phyloP scores from a whole-genome alignment of 23 red algal species.

The Agarophyton chilense region DNA sequence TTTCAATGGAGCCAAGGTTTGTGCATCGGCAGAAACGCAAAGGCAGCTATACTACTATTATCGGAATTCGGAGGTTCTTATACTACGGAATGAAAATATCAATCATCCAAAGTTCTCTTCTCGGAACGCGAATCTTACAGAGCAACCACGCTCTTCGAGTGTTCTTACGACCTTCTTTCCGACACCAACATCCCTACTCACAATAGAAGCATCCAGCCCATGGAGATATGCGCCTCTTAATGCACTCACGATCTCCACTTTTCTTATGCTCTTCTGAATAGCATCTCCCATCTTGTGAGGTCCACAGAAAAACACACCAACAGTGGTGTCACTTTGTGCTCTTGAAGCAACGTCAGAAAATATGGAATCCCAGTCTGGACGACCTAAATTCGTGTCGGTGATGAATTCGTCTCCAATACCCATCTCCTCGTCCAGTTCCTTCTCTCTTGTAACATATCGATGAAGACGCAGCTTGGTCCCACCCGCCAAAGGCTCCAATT shows the following conservation, averaged over 20 bases:
- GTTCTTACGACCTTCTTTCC: constrained; percentile 2
- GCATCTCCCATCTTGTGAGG: constrained; percentile 59
- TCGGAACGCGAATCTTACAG: constrained; percentile 45
- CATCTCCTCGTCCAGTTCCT: constrained; percentile 48
- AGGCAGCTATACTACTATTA: too few species aligned
- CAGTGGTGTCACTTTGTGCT: constrained; percentile 29
- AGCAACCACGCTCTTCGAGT: constrained; percentile 18
- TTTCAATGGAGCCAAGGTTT: too few species aligned
- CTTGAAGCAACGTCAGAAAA: constrained; percentile 55
- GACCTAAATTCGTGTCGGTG: constrained; percentile 18
- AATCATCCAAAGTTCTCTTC: constrained; percentile 64
- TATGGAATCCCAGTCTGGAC: constrained; percentile 70
- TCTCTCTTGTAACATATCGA: constrained; percentile 65
- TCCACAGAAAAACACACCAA: constrained; percentile 64
- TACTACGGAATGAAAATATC: neutral
- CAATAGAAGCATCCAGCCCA: neutral
- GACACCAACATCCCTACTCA: constrained; percentile 41
- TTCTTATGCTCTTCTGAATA: constrained; percentile 43
- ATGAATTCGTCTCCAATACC: constrained; percentile 22
- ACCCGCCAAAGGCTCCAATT: constrained; percentile 47
- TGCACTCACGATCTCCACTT: constrained; percentile 22
- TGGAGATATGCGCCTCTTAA: constrained; percentile 50
- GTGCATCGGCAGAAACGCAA: too few species aligned
- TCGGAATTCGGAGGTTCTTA: too few species aligned
- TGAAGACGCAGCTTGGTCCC: constrained; percentile 56